A percentile compares a stretch with the other conserved stretches of the same genome.
These are phyloP conservation scores for Penicillium olsonii DNA, from an alignment of 2,329 filamentous ascomycete genomes.

Conservation along the genomic window DNA sequence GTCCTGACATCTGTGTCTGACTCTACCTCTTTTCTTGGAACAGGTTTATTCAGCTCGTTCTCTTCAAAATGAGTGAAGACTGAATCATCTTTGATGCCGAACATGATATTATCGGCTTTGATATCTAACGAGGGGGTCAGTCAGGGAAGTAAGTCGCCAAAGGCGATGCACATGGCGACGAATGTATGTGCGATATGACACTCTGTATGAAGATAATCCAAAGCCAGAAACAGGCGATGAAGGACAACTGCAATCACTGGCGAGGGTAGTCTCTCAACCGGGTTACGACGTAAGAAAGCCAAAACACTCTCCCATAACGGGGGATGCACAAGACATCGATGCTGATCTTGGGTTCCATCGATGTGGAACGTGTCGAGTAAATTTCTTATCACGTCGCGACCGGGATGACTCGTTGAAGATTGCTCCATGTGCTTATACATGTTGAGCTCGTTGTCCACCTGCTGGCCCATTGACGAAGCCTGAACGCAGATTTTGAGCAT, in stretches of 20 bases:
- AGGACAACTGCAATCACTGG: slow-evolving; percentile 8
- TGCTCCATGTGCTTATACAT: slow-evolving; percentile 47
- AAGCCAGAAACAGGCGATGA: slow-evolving; percentile 16
- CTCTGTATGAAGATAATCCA: slow-evolving; percentile 18
- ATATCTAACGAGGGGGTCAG: slow-evolving; percentile 38
- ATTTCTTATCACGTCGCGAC: slow-evolving; percentile 29
- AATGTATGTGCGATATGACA: slow-evolving; percentile 14
- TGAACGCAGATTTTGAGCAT: slow-evolving; percentile 34
- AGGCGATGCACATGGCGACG: not conserved
- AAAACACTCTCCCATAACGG: slow-evolving; percentile 46
- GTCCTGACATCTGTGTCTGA: slow-evolving; percentile 34
- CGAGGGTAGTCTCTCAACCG: slow-evolving; percentile 34
- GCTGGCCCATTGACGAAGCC: slow-evolving; percentile 29
- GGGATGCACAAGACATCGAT: slow-evolving; percentile 41
- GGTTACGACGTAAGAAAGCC: slow-evolving; percentile 45
- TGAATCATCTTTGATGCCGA: slow-evolving; percentile 43
- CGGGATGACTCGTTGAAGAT: slow-evolving; percentile 29
- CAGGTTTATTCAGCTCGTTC: slow-evolving; percentile 42
- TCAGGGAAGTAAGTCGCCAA: not conserved
- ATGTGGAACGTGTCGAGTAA: slow-evolving; percentile 34
- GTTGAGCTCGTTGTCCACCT: slow-evolving; percentile 41
- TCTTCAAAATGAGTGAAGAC: slow-evolving; percentile 45
- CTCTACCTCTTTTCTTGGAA: slow-evolving; percentile 45
- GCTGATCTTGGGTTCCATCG: slow-evolving; percentile 29
- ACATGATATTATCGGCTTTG: slow-evolving; percentile 52